Evolutionary conservation across 2,329 filamentous ascomycete species (phyloP), one percentile per base, ranked within the genome.

Genomic region (Neobulgaria alba): DNA sequence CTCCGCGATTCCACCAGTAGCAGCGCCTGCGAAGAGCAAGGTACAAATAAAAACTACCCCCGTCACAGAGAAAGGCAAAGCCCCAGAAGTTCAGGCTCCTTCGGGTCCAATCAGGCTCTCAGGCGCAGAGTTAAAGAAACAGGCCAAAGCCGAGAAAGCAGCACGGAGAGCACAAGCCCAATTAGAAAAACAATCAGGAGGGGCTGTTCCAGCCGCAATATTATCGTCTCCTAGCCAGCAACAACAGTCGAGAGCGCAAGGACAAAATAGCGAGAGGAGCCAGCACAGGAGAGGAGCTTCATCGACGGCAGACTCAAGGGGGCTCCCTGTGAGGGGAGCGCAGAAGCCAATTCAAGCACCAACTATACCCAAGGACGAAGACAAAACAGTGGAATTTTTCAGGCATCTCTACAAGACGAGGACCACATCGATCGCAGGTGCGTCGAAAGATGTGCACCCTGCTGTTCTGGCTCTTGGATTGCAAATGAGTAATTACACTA

Each of bases 131-230:
- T 60, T 94, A 57, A 96, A 96, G 66, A 90, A 89, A 56, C 80
- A 78, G 60, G 82, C 83, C 47, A 90, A 95, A 62, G 89, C 86
- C 21, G 90, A 95, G 61, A 96, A 95, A 67, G 83, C 85, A 38
- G 88, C 88, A 34, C 74, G 86, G 46, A 75, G 90, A 66, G 86
- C 84, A 36, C 79, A 79, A 57, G 77, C 72, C 55, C 86, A 82
- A 59, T 67, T 68, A 20, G 67, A 71, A 41, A 58, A 61, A 47
- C 59, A 64, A 51, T 53, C 59, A 43, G 57, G 63, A 54, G 59
- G 65, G 55, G 43, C 54, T 31, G 36, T 50, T 34, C 30, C 46
- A 23, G 42, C 38, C 9, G 18, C 36, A 21, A 29, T 26, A 39
- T 43, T 43, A 39, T 45, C 42, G 21, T 18, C 33, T 32, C 20